Conservation (phyloP, 2,329 filamentous ascomycete species). For the Epichloe bromicola region DNA sequence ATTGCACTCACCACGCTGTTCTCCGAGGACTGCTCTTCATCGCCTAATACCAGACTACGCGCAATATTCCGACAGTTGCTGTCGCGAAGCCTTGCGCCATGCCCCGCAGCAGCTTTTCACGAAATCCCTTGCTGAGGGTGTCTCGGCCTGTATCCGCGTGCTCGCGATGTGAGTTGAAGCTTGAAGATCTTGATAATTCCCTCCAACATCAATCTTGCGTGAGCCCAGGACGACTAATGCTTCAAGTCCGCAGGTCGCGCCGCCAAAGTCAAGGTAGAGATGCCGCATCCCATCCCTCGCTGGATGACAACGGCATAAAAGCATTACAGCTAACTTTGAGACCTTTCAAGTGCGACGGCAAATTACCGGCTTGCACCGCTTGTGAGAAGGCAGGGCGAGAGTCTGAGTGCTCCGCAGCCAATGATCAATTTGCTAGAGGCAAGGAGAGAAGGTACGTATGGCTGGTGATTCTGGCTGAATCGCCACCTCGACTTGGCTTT, state of each 20-base stretch:
- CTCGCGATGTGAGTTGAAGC: slow-evolving; percentile 47
- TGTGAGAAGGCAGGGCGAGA: slow-evolving; percentile 85
- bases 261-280: slow-evolving; percentile 74
- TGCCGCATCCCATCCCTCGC: neutral
- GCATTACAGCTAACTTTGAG: neutral
- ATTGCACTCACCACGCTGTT: neutral
- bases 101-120: slow-evolving; percentile 35
- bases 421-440: slow-evolving; percentile 88
- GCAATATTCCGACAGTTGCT: neutral
- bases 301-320: neutral
- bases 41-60: neutral
- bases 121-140: slow-evolving; percentile 53
- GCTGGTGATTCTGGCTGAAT: neutral
- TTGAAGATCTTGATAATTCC: neutral
- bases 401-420: slow-evolving; percentile 81
- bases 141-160: slow-evolving; percentile 71
- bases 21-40: neutral
- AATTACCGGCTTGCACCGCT: slow-evolving; percentile 85
- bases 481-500: neutral
- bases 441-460: slow-evolving; percentile 71
- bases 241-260: slow-evolving; percentile 44
- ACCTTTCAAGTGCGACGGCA: slow-evolving; percentile 71
- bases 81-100: slow-evolving; percentile 15
- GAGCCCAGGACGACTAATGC: neutral
- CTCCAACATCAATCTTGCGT: neutral